Conservation (phyloP, 2,329 filamentous ascomycete genomes). For the Scedosporium minutisporum region DNA sequence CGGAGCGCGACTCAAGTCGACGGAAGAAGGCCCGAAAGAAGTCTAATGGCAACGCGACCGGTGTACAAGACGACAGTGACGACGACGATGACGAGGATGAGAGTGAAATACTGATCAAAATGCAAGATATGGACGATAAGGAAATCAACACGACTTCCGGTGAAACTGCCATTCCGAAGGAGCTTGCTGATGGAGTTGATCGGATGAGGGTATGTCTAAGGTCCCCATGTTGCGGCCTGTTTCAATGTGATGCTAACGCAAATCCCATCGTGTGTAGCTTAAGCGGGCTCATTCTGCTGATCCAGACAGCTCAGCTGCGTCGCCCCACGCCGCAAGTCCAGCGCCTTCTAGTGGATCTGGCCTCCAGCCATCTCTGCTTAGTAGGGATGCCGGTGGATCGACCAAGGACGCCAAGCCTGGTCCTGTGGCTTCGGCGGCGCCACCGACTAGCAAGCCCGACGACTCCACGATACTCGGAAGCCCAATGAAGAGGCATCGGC, state of each 20-base stretch:
- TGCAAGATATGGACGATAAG: constrained; percentile 55
- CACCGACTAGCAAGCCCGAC: constrained; percentile 9
- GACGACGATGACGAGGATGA: constrained; percentile 64
- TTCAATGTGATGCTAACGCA: constrained; percentile 13
- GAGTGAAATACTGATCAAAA: constrained; percentile 50
- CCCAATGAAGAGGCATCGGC: constrained; percentile 66
- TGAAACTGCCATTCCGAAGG: constrained; percentile 61
- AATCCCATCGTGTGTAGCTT: constrained; percentile 39
- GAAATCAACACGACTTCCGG: constrained; percentile 54
- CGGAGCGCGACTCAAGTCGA: constrained; percentile 41
- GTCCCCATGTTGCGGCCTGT: neutral
- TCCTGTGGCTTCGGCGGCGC: constrained; percentile 6
- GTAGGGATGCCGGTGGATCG: constrained; percentile 19
- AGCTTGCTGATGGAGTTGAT: constrained; percentile 70
- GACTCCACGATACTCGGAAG: constrained; percentile 41
- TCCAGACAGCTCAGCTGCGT: constrained; percentile 36
- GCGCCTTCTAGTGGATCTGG: constrained; percentile 27
- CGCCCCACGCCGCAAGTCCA: constrained; percentile 18
- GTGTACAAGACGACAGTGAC: constrained; percentile 63
- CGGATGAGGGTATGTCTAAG: constrained; percentile 60
- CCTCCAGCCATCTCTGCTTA: constrained; percentile 26
- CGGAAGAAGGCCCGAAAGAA: constrained; percentile 54
- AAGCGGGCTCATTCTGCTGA: constrained; percentile 74
- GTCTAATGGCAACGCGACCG: constrained; percentile 46
- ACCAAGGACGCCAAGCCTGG: constrained; percentile 30